Evolutionary conservation across 2,329 filamentous ascomycete species (phyloP).

Genomic region (Ceratocystis variospora): DNA sequence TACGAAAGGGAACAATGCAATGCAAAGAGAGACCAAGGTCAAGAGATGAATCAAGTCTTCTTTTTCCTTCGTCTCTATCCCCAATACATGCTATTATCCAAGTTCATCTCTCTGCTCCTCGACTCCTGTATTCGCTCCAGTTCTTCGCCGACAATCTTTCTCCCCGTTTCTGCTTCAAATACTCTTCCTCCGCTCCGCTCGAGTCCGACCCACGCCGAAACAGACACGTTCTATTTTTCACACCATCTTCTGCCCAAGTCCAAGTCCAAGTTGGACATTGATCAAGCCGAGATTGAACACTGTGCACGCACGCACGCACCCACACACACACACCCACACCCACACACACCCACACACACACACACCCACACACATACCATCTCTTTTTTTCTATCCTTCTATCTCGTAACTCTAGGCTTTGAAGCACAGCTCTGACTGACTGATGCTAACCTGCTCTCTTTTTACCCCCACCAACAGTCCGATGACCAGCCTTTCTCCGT

Average conservation of each 20-base stretch:
- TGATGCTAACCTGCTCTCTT: not conserved
- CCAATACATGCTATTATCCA: not conserved
- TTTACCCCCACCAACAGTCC: slow-evolving; percentile 43
- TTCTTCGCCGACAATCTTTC: not conserved
- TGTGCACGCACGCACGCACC: not conserved
- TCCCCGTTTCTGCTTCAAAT: too few relatives aligned
- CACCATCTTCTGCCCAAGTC: not conserved
- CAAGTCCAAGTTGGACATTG: not conserved
- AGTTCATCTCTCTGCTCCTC: not conserved
- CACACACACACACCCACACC: not conserved
- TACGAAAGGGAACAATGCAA: slow-evolving; percentile 23
- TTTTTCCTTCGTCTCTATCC: not conserved
- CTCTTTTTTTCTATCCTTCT: not conserved
- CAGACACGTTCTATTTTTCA: not conserved
- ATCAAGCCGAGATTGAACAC: not conserved
- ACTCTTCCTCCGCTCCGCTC: not conserved
- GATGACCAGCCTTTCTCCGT: slow-evolving; percentile 89
- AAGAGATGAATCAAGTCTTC: too few relatives aligned
- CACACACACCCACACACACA: not conserved
- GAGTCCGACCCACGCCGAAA: not conserved
- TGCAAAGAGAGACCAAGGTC: too few relatives aligned
- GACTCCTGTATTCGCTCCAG: not conserved
- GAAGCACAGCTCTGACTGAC: slow-evolving; percentile 13
- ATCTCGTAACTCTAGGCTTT: too few relatives aligned
- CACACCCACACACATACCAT: not conserved